A percentile compares a stretch with the other conserved stretches of the same genome.
phyloP scores from a whole-genome alignment of 768 basidiomycete species.

The Mycena rebaudengoi region DNA sequence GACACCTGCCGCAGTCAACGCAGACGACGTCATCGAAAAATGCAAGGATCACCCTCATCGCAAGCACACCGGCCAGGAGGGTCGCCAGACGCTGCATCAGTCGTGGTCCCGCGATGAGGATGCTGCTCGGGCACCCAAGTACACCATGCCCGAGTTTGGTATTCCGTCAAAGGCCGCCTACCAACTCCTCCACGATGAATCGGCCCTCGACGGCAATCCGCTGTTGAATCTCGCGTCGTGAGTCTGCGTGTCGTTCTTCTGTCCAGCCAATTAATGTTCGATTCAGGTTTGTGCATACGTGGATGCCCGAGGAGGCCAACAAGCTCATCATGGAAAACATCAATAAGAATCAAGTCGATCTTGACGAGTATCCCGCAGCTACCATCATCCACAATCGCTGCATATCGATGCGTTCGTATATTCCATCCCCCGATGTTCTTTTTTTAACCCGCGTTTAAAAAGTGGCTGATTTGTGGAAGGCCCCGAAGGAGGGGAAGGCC shows the following conservation, averaged over 20 bases:
- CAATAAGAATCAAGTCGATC: constrained; percentile 71
- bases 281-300: constrained; percentile 59
- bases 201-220: constrained; percentile 64
- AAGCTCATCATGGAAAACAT: constrained; percentile 70
- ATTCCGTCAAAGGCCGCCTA: constrained; percentile 55
- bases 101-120: constrained; percentile 53
- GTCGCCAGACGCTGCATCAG: constrained; percentile 39
- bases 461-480: constrained; percentile 72
- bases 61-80: constrained; percentile 40
- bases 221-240: constrained; percentile 71
- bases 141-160: constrained; percentile 51
- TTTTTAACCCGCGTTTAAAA: constrained; percentile 13
- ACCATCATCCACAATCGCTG: constrained; percentile 61
- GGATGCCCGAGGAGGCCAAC: constrained; percentile 63
- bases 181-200: constrained; percentile 64
- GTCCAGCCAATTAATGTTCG: not conserved
- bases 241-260: constrained; percentile 36
- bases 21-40: constrained; percentile 56
- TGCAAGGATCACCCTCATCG: constrained; percentile 49
- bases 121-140: constrained; percentile 51
- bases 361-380: constrained; percentile 72
- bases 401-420: constrained; percentile 54
- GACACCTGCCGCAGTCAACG: constrained; percentile 46
- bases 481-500: constrained; percentile 60
- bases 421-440: not conserved